Conservation (phyloP, 371 early-diverging fungal species). For the Rhizopus delemar region DNA sequence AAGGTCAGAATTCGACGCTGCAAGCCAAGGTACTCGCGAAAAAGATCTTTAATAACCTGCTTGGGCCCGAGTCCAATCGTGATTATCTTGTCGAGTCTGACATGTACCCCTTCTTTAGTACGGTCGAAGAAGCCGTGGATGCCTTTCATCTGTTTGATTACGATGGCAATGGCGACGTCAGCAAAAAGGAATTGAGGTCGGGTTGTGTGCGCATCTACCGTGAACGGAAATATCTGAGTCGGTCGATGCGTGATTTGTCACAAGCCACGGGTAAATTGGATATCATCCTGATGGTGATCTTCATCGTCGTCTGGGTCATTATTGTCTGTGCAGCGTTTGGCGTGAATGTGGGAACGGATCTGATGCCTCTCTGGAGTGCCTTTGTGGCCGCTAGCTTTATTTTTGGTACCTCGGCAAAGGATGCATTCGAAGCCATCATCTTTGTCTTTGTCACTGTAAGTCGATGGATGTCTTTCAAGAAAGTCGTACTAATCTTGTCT, state of each 20-base stretch:
- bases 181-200: constrained; percentile 61
- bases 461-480: not conserved
- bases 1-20: constrained; percentile 27
- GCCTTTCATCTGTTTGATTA: constrained; percentile 74
- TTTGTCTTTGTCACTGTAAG: constrained; percentile 65
- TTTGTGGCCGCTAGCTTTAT: constrained; percentile 62
- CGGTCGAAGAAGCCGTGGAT: constrained; percentile 55
- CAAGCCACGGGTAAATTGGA: constrained; percentile 71
- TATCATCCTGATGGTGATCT: constrained; percentile 52
- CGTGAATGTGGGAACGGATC: constrained; percentile 57
- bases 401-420: constrained; percentile 68
- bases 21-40: constrained; percentile 54
- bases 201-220: constrained; percentile 58
- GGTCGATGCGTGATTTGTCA: constrained; percentile 65
- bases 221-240: constrained; percentile 60
- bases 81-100: constrained; percentile 50
- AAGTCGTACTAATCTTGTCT: too few species aligned
- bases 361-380: constrained; percentile 62
- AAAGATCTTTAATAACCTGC: constrained; percentile 49
- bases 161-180: constrained; percentile 71
- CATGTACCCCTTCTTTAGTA: constrained; percentile 60
- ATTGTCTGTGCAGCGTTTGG: constrained; percentile 57
- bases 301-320: constrained; percentile 43
- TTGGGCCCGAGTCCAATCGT: constrained; percentile 28
- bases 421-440: constrained; percentile 67